A percentile compares a stretch with the other conserved stretches of the same genome.
phyloP scores from a whole-genome alignment of 2,329 filamentous ascomycete species.

The Alternaria incomplexa region DNA sequence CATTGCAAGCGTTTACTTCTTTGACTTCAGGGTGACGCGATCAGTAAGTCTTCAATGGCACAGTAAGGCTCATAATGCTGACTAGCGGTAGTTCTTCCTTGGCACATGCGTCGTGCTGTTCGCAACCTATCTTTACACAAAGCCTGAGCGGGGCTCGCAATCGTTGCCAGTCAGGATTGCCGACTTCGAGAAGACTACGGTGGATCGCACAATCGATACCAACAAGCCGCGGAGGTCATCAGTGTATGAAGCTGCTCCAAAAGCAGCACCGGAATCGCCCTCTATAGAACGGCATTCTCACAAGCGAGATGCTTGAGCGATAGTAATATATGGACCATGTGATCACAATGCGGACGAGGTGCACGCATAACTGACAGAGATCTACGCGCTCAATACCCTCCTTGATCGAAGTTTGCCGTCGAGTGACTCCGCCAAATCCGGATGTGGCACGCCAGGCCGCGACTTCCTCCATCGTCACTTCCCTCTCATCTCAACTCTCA shows the following conservation, averaged over 20 bases:
- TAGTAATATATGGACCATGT: not conserved
- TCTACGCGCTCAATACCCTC: not conserved
- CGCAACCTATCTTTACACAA: constrained; percentile 85
- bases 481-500: constrained; percentile 14
- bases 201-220: constrained; percentile 51
- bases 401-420: not conserved
- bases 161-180: constrained; percentile 72
- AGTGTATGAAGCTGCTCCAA: constrained; percentile 13
- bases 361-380: not conserved
- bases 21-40: constrained; percentile 74
- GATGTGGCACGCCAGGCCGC: constrained; percentile 13
- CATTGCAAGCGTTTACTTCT: constrained; percentile 82
- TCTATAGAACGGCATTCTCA: constrained; percentile 26
- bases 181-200: constrained; percentile 76
- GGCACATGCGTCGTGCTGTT: constrained; percentile 80
- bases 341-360: not conserved
- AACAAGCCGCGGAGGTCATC: constrained; percentile 15
- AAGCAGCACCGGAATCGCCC: constrained; percentile 32
- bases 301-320: constrained; percentile 33
- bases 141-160: constrained; percentile 60
- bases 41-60: constrained; percentile 29
- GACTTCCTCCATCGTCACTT: constrained; percentile 32
- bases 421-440: not conserved
- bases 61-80: not conserved
- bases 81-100: constrained; percentile 70